Conservation (phyloP, 108 stramenopile genomes). For the Ochromonas danica region DNA sequence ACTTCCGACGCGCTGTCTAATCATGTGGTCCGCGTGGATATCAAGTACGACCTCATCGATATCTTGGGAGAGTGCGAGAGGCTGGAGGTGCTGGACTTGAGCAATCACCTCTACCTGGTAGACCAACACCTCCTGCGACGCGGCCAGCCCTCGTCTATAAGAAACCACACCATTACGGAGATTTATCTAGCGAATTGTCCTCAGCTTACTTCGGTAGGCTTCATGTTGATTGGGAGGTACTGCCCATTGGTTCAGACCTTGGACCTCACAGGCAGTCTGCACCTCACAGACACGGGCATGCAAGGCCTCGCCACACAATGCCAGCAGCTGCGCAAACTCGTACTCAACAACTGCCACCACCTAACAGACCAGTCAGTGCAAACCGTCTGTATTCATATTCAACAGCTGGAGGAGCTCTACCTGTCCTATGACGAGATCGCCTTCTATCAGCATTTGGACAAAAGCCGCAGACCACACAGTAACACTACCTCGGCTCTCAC, state of each 20-base stretch:
- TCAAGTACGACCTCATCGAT: not conserved
- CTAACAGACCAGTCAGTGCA: not conserved
- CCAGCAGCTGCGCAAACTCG: not conserved
- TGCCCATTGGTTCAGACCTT: not conserved
- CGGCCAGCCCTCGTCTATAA: too few species aligned
- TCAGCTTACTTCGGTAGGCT: too few species aligned
- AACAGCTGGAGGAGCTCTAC: not conserved
- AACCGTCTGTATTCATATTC: not conserved
- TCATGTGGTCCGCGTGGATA: not conserved
- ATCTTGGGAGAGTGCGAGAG: not conserved
- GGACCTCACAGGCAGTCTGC: not conserved
- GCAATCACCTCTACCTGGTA: not conserved
- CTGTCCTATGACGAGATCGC: not conserved
- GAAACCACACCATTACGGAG: too few species aligned
- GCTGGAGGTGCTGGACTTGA: not conserved
- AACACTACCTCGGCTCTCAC: too few species aligned
- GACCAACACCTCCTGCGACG: too few species aligned
- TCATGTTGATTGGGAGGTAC: not conserved
- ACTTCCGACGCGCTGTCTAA: not conserved
- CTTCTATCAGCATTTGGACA: not conserved
- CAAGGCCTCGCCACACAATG: not conserved
- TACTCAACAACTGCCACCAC: not conserved
- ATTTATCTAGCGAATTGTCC: too few species aligned
- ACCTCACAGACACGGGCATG: not conserved
- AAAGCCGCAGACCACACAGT: too few species aligned